Evolutionary conservation across 495 filamentous ascomycete species (phyloP).

Genomic region (Trichocladium antarcticum): DNA sequence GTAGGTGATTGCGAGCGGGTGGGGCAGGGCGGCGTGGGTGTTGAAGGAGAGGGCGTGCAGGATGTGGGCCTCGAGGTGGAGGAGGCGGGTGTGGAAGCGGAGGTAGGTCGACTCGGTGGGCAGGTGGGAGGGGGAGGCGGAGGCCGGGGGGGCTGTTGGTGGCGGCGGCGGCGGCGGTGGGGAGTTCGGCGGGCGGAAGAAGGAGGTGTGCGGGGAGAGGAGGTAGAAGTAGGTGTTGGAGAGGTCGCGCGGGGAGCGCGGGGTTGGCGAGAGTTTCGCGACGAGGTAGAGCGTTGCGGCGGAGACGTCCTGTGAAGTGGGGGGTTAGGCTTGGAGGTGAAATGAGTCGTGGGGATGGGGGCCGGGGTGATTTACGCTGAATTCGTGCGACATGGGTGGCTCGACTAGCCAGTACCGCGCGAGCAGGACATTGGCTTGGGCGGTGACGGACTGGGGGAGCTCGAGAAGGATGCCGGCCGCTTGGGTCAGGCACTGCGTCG

Average conservation of each 20-base stretch:
- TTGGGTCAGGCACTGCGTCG: constrained; percentile 69
- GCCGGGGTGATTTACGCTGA: constrained; percentile 28
- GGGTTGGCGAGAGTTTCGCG: constrained; percentile 70
- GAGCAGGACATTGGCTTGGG: constrained; percentile 78
- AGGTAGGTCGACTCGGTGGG: constrained; percentile 62
- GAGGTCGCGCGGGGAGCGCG: constrained; percentile 64
- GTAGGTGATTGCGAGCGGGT: constrained; percentile 84
- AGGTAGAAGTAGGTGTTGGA: constrained; percentile 79
- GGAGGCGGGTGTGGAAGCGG: constrained; percentile 46
- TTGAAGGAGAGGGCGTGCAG: constrained; percentile 68
- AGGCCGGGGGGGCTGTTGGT: constrained; percentile 25
- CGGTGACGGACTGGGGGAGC: constrained; percentile 78
- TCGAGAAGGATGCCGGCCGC: constrained; percentile 75
- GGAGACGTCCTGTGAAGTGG: constrained; percentile 53
- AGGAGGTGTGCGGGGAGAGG: constrained; percentile 51
- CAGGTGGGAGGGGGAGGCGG: constrained; percentile 54
- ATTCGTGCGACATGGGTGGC: constrained; percentile 35
- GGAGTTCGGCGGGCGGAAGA: constrained; percentile 45
- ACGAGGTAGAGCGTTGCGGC: constrained; percentile 72
- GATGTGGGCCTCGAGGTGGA: constrained; percentile 62
- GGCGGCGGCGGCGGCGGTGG: constrained; percentile 23
- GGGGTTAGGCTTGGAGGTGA: constrained; percentile 3
- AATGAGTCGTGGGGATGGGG: not conserved
- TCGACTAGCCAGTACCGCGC: constrained; percentile 73
- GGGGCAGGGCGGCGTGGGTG: constrained; percentile 71